These are phyloP conservation scores for Talaromyces verruculosus DNA, from an alignment of 2,329 filamentous ascomycete species.

Conservation along the genomic window DNA sequence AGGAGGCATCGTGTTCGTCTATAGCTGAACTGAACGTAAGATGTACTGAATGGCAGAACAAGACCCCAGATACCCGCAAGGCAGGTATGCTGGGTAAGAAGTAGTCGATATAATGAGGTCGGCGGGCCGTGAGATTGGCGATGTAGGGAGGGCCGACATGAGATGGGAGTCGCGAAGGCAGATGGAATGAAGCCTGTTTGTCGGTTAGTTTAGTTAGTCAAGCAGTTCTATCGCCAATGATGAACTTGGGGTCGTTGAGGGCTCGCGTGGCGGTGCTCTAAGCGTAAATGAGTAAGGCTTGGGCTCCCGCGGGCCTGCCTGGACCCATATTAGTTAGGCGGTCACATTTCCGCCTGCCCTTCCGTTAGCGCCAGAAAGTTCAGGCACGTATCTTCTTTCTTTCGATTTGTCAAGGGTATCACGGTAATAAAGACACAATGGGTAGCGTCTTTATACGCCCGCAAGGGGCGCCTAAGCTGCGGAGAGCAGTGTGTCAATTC, in stretches of 20 bases:
- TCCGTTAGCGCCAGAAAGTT: constrained; percentile 11
- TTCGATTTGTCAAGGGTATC: not conserved
- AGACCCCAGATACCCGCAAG: constrained; percentile 19
- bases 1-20: constrained; percentile 41
- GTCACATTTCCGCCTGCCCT: constrained; percentile 13
- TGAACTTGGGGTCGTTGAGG: constrained; percentile 10
- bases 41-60: constrained; percentile 2
- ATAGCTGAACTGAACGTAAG: constrained; percentile 18
- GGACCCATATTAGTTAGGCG: constrained; percentile 12
- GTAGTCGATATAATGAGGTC: not conserved
- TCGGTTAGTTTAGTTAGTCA: not conserved
- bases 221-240: not conserved
- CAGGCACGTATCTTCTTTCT: not conserved
- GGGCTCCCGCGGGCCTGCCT: constrained; percentile 1
- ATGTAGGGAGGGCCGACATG: not conserved
- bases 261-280: constrained; percentile 19
- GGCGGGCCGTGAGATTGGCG: not conserved
- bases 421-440: constrained; percentile 28
- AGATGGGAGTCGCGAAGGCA: not conserved
- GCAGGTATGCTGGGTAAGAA: constrained; percentile 17
- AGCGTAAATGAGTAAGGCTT: constrained; percentile 6
- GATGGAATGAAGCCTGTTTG: not conserved
- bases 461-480: constrained; percentile 22
- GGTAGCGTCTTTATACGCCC: constrained; percentile 37
- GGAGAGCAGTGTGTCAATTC: constrained; percentile 38